phyloP scores from a whole-genome alignment of 352 stramenopile species.

The Phytophthora pluvialis region DNA sequence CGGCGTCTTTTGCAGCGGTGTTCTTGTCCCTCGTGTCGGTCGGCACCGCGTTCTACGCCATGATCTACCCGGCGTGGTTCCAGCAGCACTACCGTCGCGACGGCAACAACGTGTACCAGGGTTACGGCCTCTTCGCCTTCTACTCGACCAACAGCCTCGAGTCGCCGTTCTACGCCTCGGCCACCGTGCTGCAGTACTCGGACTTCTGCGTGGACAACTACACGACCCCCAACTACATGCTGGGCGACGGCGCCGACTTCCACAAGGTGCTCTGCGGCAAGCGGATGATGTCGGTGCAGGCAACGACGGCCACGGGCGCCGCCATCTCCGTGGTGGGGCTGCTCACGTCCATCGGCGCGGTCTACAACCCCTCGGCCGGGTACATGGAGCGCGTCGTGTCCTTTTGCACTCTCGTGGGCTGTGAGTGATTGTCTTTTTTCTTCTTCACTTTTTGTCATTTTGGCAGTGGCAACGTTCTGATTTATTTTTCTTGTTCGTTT shows the following conservation, averaged over 20 bases:
- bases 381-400: slow-evolving; percentile 80
- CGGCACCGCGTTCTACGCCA: slow-evolving; percentile 79
- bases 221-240: slow-evolving; percentile 82
- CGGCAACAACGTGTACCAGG: slow-evolving; percentile 77
- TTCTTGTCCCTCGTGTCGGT: slow-evolving; percentile 78
- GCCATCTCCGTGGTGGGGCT: slow-evolving; percentile 67
- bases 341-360: slow-evolving; percentile 68
- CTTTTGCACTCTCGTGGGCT: slow-evolving; percentile 82
- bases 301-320: slow-evolving; percentile 65
- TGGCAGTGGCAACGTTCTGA: background rate
- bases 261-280: slow-evolving; percentile 75
- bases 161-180: slow-evolving; percentile 81
- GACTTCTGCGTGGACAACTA: slow-evolving; percentile 66
- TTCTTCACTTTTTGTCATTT: slow-evolving; percentile 20
- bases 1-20: slow-evolving; percentile 54
- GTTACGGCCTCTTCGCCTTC: slow-evolving; percentile 83
- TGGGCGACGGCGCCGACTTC: slow-evolving; percentile 79
- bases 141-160: slow-evolving; percentile 80
- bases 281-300: slow-evolving; percentile 72
- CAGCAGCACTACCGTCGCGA: slow-evolving; percentile 84
- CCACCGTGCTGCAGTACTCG: slow-evolving; percentile 78
- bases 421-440: slow-evolving; percentile 48
- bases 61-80: slow-evolving; percentile 87
- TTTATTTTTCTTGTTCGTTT: slow-evolving; percentile 13
- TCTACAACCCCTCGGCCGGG: slow-evolving; percentile 78